Conservation (phyloP, 208 protist species). For the Acanthamoeba culbertsoni region DNA sequence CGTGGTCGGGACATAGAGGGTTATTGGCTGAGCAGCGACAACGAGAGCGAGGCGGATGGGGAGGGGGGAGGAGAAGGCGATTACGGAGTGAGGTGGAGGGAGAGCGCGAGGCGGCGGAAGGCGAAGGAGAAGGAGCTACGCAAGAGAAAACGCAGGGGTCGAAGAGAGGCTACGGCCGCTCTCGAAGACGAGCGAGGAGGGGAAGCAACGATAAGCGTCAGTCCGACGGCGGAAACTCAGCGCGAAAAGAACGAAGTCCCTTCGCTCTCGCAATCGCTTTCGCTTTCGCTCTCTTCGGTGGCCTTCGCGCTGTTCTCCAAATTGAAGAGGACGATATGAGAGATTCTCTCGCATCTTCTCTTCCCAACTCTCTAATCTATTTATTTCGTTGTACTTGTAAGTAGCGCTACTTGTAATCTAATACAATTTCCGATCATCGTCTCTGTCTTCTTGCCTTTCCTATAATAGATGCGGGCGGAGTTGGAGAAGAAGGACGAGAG, state of each 20-base stretch:
- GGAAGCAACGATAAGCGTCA: neutral
- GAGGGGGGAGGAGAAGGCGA: neutral
- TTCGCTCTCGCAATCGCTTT: neutral
- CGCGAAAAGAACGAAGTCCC: neutral
- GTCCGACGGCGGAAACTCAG: neutral
- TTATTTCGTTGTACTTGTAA: neutral
- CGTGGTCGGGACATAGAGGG: too few relatives aligned
- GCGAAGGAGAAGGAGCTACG: neutral
- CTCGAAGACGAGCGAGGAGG: neutral
- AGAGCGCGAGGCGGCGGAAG: too few relatives aligned
- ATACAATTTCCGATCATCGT: neutral
- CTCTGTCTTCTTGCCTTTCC: neutral
- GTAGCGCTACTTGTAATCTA: neutral
- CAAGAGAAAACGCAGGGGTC: neutral
- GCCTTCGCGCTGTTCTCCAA: constrained; percentile 20
- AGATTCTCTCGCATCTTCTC: neutral
- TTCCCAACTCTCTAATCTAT: neutral
- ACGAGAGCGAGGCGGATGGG: neutral
- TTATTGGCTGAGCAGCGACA: neutral
- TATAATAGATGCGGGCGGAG: neutral
- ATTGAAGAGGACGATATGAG: constrained; percentile 32
- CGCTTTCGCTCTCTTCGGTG: neutral
- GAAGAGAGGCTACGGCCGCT: too few relatives aligned
- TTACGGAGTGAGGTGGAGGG: neutral
- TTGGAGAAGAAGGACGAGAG: constrained; percentile 18